A percentile compares a stretch with the other conserved stretches of the same genome.
These are phyloP conservation scores for Candida glucosophila DNA, from an alignment of 1,139 yeast species.

Conservation along the genomic window DNA sequence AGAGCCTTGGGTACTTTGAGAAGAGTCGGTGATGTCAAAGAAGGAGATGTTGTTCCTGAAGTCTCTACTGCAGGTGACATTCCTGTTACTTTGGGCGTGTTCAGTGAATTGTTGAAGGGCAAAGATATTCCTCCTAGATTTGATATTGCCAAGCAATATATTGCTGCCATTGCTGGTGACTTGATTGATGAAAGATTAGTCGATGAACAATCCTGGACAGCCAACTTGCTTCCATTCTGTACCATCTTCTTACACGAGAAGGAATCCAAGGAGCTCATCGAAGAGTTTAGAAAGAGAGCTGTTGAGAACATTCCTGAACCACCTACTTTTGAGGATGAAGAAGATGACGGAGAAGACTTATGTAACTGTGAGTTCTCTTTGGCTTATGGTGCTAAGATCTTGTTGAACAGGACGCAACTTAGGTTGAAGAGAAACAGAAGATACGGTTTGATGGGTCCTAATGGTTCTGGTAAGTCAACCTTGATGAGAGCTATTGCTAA, in stretches of 20 bases:
- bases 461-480: constrained; percentile 99
- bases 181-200: constrained; percentile 96
- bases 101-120: constrained; percentile 61
- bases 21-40: constrained; percentile 97
- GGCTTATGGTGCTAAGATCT: constrained; percentile 99
- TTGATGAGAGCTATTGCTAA: constrained; percentile 99
- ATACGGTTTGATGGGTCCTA: constrained; percentile 99
- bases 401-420: constrained; percentile 98
- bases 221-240: constrained; percentile 84
- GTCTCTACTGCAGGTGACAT: constrained; percentile 98
- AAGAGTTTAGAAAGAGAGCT: constrained; percentile 92
- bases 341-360: constrained; percentile 99
- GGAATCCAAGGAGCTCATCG: constrained; percentile 84
- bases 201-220: constrained; percentile 86
- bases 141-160: constrained; percentile 66
- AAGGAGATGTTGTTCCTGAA: constrained; percentile 85
- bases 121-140: constrained; percentile 73
- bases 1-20: constrained; percentile 96
- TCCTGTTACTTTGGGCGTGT: constrained; percentile 74
- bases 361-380: constrained; percentile 99
- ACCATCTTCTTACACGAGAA: constrained; percentile 92
- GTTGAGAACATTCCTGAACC: constrained; percentile 97
- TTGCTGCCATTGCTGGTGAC: constrained; percentile 97
- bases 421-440: constrained; percentile 99
- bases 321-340: constrained; percentile 95